These are phyloP conservation scores for Kwoniella sp. DNA, from an alignment of 768 basidiomycete species.

Conservation along the genomic window DNA sequence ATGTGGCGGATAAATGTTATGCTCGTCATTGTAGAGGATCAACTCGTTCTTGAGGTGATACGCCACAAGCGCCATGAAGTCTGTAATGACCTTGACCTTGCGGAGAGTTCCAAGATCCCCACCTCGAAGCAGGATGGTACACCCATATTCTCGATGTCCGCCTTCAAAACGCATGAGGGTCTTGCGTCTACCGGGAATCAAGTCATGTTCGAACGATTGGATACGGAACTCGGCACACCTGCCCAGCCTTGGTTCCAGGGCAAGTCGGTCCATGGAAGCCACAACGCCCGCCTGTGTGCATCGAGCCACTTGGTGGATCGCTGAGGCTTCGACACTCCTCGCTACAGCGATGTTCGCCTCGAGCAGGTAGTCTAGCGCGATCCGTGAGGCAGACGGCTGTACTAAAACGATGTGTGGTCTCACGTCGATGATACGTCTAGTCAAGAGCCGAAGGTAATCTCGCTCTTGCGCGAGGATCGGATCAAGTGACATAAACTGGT, in stretches of 20 bases:
- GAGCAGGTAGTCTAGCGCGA: constrained; percentile 81
- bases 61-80: constrained; percentile 86
- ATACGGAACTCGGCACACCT: constrained; percentile 79
- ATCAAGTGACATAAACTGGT: constrained; percentile 84
- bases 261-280: constrained; percentile 90
- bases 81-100: constrained; percentile 84
- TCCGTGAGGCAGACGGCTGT: constrained; percentile 82
- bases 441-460: constrained; percentile 83
- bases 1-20: constrained; percentile 46
- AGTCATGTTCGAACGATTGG: constrained; percentile 87
- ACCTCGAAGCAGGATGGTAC: constrained; percentile 86
- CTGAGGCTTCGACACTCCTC: constrained; percentile 78
- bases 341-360: constrained; percentile 85
- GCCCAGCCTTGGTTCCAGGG: constrained; percentile 80
- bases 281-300: constrained; percentile 94
- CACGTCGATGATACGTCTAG: constrained; percentile 80
- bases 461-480: constrained; percentile 88
- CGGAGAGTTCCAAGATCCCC: constrained; percentile 73
- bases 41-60: constrained; percentile 88
- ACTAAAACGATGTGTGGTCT: constrained; percentile 89
- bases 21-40: constrained; percentile 51
- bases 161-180: constrained; percentile 98
- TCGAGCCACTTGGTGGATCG: constrained; percentile 79
- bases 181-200: constrained; percentile 91
- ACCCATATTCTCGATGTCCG: constrained; percentile 85